These are phyloP conservation scores for Geranomyces michiganensis DNA, from an alignment of 192 early-diverging fungal genomes.

Conservation along the genomic window DNA sequence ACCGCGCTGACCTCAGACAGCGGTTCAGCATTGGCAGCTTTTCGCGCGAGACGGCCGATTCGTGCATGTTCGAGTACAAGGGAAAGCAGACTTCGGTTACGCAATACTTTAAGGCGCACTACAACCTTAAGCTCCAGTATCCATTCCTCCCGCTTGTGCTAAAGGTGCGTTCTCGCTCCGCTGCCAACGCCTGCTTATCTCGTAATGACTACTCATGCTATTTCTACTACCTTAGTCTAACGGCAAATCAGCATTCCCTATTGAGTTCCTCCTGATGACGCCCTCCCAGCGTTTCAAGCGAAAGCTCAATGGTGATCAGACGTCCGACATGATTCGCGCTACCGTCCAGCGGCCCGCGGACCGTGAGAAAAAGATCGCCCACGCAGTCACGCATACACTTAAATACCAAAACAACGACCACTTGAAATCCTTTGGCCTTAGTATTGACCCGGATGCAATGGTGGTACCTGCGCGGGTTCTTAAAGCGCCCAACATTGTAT, in stretches of 20 bases:
- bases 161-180: constrained; percentile 26
- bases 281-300: constrained; percentile 43
- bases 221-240: constrained; percentile 24
- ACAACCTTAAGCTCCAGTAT: constrained; percentile 64
- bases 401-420: constrained; percentile 65
- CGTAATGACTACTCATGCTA: not conserved
- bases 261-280: constrained; percentile 39
- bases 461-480: constrained; percentile 62
- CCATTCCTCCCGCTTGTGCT: constrained; percentile 75
- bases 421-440: constrained; percentile 61
- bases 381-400: constrained; percentile 53
- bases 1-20: constrained; percentile 35
- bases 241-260: constrained; percentile 43
- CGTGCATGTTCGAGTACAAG: constrained; percentile 28
- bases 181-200: constrained; percentile 1
- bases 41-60: constrained; percentile 21
- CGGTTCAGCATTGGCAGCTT: constrained; percentile 35
- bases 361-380: constrained; percentile 60
- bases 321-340: constrained; percentile 46
- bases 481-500: constrained; percentile 68
- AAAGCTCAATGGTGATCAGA: constrained; percentile 39
- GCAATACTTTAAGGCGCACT: constrained; percentile 61
- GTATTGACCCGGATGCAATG: constrained; percentile 32
- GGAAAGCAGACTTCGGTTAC: constrained; percentile 28
- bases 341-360: constrained; percentile 42